Evolutionary conservation across 2,329 filamentous ascomycete species (phyloP).

Genomic region (Teratosphaeria viscida): DNA sequence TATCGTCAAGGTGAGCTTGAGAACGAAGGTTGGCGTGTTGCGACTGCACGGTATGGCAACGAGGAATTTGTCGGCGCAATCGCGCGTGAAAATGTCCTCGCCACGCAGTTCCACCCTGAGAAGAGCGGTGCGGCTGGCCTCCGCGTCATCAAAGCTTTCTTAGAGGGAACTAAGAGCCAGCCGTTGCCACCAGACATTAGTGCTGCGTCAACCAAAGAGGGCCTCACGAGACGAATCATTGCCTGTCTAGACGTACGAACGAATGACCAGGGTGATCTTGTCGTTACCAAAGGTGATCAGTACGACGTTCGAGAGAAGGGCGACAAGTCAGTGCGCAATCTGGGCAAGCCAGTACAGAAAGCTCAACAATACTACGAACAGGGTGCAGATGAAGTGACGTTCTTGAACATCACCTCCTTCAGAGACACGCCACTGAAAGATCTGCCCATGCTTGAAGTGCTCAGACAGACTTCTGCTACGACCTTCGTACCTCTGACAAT

Average conservation of each 20-base stretch:
- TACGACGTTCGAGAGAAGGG: conserved; percentile 93
- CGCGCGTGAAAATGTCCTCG: conserved; percentile 73
- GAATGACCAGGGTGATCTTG: conserved; percentile 88
- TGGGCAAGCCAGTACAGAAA: conserved; percentile 95
- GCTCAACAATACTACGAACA: conserved; percentile 90
- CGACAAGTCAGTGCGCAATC: conserved; percentile 62
- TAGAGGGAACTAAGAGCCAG: conserved; percentile 57
- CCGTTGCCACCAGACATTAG: conserved; percentile 36
- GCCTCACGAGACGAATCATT: conserved; percentile 85
- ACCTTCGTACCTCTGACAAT: conserved; percentile 96
- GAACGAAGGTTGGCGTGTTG: conserved; percentile 78
- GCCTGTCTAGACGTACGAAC: conserved; percentile 91
- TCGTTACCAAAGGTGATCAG: conserved; percentile 97
- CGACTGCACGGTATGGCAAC: conserved; percentile 73
- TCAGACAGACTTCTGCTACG: conserved; percentile 73
- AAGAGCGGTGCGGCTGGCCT: conserved; percentile 89
- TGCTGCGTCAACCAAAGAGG: conserved; percentile 40
- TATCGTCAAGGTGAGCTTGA: conserved; percentile 68
- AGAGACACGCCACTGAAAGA: conserved; percentile 88
- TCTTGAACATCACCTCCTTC: conserved; percentile 97
- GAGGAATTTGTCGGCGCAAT: conserved; percentile 90
- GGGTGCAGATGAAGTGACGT: conserved; percentile 92
- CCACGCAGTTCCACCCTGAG: conserved; percentile 94
- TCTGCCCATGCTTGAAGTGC: conserved; percentile 88
- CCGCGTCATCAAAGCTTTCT: conserved; percentile 72